Percentiles rank a stretch among this genome's conserved stretches.
Conservation (phyloP, 148 eudicot species). For the Fagopyrum tataricum region DNA sequence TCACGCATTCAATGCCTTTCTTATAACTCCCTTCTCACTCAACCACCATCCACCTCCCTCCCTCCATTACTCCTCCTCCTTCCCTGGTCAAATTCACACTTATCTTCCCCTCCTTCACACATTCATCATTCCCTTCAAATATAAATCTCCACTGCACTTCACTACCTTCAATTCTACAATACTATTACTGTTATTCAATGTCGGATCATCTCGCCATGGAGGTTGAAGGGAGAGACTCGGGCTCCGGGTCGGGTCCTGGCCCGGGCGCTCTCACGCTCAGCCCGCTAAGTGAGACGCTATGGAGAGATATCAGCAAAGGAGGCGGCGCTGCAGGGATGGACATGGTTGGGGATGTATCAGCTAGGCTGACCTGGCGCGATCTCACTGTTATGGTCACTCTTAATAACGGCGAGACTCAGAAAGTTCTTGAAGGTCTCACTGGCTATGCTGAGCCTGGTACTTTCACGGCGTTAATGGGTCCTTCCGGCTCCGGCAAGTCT, state of each 20-base stretch:
- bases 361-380: slow-evolving; percentile 83
- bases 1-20: not conserved
- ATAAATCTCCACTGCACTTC: too few species aligned
- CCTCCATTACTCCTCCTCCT: not conserved
- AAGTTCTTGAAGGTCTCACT: slow-evolving; percentile 59
- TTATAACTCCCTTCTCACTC: not conserved
- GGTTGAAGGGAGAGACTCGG: not conserved
- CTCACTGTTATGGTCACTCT: slow-evolving; percentile 73
- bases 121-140: not conserved
- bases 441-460: slow-evolving; percentile 92
- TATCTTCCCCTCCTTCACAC: not conserved
- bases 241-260: not conserved
- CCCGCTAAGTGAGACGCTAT: slow-evolving; percentile 77
- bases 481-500: slow-evolving; percentile 93
- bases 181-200: not conserved
- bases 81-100: not conserved
- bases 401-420: slow-evolving; percentile 71
- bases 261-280: slow-evolving; percentile 24
- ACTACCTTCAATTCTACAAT: too few species aligned
- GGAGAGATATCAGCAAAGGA: slow-evolving; percentile 43
- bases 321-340: slow-evolving; percentile 19
- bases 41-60: slow-evolving; percentile 8
- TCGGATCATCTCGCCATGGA: not conserved
- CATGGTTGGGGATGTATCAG: slow-evolving; percentile 67
- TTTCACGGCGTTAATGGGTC: slow-evolving; percentile 93